Percentiles rank a stretch among this genome's conserved stretches.
Conservation (phyloP, 2,329 filamentous ascomycete genomes). For the Fusarium sp. region DNA sequence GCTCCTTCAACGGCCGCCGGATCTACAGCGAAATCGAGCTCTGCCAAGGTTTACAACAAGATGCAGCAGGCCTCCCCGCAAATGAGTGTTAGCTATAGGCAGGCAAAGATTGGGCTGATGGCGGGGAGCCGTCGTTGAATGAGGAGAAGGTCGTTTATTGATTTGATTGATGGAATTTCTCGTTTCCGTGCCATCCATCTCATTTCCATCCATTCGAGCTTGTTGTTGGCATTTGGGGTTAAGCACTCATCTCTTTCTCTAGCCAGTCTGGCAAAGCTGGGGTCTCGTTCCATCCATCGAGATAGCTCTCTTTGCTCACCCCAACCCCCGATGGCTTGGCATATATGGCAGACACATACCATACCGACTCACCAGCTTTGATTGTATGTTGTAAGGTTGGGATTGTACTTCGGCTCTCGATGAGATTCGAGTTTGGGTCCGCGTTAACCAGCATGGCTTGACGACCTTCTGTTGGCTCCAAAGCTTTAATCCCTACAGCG, state of each 20-base stretch:
- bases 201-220: constrained; percentile 27
- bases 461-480: constrained; percentile 61
- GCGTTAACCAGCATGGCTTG: constrained; percentile 76
- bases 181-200: constrained; percentile 18
- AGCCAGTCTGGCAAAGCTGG: constrained; percentile 72
- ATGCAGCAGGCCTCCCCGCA: constrained; percentile 29
- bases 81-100: background rate
- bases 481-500: constrained; percentile 66
- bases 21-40: constrained; percentile 20
- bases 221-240: constrained; percentile 25
- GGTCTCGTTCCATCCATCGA: constrained; percentile 69
- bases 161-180: constrained; percentile 44
- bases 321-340: constrained; percentile 70
- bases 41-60: constrained; percentile 29
- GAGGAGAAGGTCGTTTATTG: constrained; percentile 27
- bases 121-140: constrained; percentile 24
- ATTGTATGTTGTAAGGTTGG: constrained; percentile 75
- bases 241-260: constrained; percentile 58
- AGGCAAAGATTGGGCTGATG: constrained; percentile 9
- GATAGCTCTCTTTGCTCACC: constrained; percentile 63
- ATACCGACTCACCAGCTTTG: constrained; percentile 65
- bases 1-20: constrained; percentile 20
- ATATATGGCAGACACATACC: constrained; percentile 79
- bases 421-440: constrained; percentile 82
- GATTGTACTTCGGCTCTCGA: constrained; percentile 77